Conservation (phyloP, 2,329 filamentous ascomycete species). For the Fusarium falciforme region DNA sequence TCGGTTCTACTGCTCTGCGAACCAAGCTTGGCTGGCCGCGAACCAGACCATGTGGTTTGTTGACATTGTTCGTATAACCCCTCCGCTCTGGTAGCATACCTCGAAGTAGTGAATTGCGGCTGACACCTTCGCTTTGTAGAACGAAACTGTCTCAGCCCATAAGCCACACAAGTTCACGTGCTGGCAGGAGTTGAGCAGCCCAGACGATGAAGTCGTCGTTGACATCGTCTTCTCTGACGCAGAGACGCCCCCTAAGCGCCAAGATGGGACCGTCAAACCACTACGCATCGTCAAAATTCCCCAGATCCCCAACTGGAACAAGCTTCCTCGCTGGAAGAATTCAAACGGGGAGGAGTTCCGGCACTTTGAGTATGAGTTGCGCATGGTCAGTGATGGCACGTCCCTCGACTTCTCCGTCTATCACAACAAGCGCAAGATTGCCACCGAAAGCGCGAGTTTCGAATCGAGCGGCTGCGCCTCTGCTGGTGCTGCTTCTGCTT, state of each 20-base stretch:
- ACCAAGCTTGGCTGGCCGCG: constrained; percentile 23
- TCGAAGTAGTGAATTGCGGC: neutral
- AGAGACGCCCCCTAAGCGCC: constrained; percentile 7
- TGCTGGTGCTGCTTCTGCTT: neutral
- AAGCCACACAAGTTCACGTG: constrained; percentile 12
- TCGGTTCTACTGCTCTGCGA: constrained; percentile 20
- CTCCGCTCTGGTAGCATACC: neutral
- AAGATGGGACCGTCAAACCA: constrained; percentile 15
- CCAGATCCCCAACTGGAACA: constrained; percentile 13
- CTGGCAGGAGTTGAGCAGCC: constrained; percentile 12
- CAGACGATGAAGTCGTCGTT: constrained; percentile 2
- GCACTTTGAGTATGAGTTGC: constrained; percentile 33
- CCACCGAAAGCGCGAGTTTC: constrained; percentile 34
- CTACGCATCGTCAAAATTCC: constrained; percentile 36
- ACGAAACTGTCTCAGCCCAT: constrained; percentile 24
- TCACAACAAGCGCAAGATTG: constrained; percentile 34
- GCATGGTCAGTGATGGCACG: constrained; percentile 39
- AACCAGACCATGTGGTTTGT: constrained; percentile 49
- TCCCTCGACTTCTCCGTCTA: constrained; percentile 42
- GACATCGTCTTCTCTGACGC: constrained; percentile 25
- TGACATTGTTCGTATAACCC: constrained; percentile 23
- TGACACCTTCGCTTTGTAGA: neutral
- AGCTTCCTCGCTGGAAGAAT: constrained; percentile 32
- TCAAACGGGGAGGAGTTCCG: constrained; percentile 13
- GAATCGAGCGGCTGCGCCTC: constrained; percentile 17